phyloP scores from a whole-genome alignment of 2,329 filamentous ascomycete genomes.

The Aspergillus sp. region DNA sequence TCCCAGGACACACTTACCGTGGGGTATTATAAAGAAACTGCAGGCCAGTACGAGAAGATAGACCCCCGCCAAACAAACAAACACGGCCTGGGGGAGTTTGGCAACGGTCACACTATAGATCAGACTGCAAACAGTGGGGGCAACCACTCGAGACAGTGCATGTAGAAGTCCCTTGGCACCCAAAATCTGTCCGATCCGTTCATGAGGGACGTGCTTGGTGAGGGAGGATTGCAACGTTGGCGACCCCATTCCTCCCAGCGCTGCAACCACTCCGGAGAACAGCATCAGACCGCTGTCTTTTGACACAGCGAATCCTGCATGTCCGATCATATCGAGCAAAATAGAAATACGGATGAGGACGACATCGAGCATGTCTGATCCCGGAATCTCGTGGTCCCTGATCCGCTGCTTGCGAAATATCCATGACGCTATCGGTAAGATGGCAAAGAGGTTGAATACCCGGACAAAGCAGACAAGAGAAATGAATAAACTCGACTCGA shows the following conservation, averaged over 20 bases:
- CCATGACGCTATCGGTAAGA: conserved; percentile 76
- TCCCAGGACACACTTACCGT: conserved; percentile 58
- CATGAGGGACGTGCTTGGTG: conserved; percentile 85
- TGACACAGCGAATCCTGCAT: conserved; percentile 70
- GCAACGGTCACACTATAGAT: conserved; percentile 81
- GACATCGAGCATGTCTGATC: conserved; percentile 76
- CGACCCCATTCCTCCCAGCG: conserved; percentile 79
- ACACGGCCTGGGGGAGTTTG: conserved; percentile 76
- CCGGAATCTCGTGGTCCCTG: conserved; percentile 51
- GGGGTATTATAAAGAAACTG: conserved; percentile 69
- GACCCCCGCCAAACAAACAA: conserved; percentile 67
- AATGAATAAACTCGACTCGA: conserved; percentile 77
- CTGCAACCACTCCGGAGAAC: conserved; percentile 67
- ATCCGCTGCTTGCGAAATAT: conserved; percentile 57
- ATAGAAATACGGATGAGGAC: conserved; percentile 73
- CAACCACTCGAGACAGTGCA: conserved; percentile 73
- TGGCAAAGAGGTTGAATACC: conserved; percentile 69
- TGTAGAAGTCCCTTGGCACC: conserved; percentile 86
- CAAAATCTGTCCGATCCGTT: conserved; percentile 80
- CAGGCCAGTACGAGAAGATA: conserved; percentile 67
- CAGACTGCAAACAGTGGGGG: conserved; percentile 79
- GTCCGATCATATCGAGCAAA: conserved; percentile 72
- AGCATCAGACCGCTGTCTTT: conserved; percentile 65
- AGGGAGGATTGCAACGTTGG: conserved; percentile 81
- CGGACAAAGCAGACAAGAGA: conserved; percentile 75